These are phyloP conservation scores for Russula foetens DNA, from an alignment of 768 basidiomycete species.

Conservation along the genomic window DNA sequence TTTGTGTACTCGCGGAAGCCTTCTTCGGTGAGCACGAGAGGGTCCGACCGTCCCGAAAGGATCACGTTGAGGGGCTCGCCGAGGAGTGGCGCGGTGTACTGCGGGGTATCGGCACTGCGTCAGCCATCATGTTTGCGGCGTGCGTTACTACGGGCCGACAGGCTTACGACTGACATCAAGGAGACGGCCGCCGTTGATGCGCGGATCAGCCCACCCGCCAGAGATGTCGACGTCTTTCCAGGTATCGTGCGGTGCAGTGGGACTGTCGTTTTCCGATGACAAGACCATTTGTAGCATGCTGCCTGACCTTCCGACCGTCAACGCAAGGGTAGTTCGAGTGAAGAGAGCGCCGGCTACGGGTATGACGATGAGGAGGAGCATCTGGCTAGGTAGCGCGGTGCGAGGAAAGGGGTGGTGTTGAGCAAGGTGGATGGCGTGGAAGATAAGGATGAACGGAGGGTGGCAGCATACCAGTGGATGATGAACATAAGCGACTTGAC, in stretches of 20 bases:
- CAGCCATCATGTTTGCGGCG: neutral
- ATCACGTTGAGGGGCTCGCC: slow-evolving; percentile 86
- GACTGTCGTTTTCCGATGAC: neutral
- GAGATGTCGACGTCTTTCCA: slow-evolving; percentile 22
- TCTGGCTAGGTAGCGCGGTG: neutral
- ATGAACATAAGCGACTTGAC: no score
- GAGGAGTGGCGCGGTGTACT: slow-evolving; percentile 57
- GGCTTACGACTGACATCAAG: slow-evolving; percentile 52
- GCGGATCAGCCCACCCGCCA: slow-evolving; percentile 56
- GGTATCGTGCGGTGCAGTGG: neutral
- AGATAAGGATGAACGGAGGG: neutral
- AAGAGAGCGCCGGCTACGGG: neutral
- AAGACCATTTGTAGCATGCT: neutral
- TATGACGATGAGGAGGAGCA: neutral
- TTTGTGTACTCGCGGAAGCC: slow-evolving; percentile 67
- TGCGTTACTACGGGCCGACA: neutral
- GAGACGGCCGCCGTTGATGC: slow-evolving; percentile 61
- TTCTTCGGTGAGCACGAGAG: slow-evolving; percentile 64
- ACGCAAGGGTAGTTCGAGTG: neutral
- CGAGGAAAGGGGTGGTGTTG: no score
- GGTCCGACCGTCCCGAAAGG: slow-evolving; percentile 71
- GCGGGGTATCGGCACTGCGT: neutral
- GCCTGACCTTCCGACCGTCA: neutral
- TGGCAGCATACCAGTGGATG: no score
- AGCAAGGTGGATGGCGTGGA: neutral